Conservation (phyloP, 2,329 filamentous ascomycete species). For the Curvularia eragrostidis region DNA sequence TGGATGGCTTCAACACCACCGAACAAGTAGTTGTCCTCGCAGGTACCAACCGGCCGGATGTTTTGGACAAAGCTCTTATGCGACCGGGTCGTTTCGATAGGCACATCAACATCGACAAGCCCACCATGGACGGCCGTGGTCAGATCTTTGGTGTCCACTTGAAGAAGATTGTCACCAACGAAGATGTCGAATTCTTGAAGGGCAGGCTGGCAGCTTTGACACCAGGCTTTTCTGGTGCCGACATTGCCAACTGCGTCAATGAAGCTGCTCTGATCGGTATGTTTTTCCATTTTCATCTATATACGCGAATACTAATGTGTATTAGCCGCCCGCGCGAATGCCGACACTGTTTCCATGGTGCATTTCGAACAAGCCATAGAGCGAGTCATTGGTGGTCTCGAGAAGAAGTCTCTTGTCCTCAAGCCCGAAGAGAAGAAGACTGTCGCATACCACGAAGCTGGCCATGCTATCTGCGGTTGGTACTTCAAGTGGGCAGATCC, state of each 20-base stretch:
- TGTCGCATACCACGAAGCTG: slow-evolving; percentile 97
- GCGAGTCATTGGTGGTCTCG: slow-evolving; percentile 92
- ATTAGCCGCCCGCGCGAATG: slow-evolving; percentile 80
- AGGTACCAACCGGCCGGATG: slow-evolving; percentile 93
- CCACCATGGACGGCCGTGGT: slow-evolving; percentile 94
- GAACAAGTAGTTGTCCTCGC: slow-evolving; percentile 97
- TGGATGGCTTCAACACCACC: slow-evolving; percentile 98
- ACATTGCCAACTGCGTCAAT: slow-evolving; percentile 98
- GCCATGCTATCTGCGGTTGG: slow-evolving; percentile 98
- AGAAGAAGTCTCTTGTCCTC: slow-evolving; percentile 96
- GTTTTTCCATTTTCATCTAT: slow-evolving; percentile 41
- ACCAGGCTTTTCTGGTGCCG: slow-evolving; percentile 94
- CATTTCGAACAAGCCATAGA: slow-evolving; percentile 99
- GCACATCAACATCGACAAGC: slow-evolving; percentile 92
- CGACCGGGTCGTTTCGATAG: slow-evolving; percentile 95
- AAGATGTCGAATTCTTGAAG: slow-evolving; percentile 85
- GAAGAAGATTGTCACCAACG: slow-evolving; percentile 90
- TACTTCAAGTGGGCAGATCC: slow-evolving; percentile 97
- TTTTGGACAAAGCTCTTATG: slow-evolving; percentile 95
- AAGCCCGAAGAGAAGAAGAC: slow-evolving; percentile 93
- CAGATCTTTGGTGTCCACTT: slow-evolving; percentile 97
- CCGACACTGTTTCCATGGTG: slow-evolving; percentile 79
- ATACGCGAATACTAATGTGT: slow-evolving; percentile 50
- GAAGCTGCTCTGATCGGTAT: slow-evolving; percentile 94
- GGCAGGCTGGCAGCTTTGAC: slow-evolving; percentile 91